Evolutionary conservation across 176 grass and related monocot genomes (phyloP).

Genomic region (Cocos nucifera): DNA sequence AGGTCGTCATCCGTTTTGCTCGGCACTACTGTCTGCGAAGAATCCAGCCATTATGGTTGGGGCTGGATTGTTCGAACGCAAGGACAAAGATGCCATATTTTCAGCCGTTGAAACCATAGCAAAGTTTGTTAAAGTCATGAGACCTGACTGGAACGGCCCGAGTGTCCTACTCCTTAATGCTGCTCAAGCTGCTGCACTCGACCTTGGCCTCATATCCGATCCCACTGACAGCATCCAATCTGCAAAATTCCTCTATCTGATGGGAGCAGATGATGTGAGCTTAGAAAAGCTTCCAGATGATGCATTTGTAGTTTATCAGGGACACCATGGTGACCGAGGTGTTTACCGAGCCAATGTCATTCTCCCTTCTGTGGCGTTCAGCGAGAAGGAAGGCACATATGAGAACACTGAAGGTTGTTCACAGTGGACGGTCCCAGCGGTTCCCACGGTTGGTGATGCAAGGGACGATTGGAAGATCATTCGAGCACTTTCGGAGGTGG

Average conservation of each 20-base stretch:
- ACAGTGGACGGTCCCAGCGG: conserved; percentile 90
- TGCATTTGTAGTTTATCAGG: conserved; percentile 93
- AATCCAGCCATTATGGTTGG: conserved; percentile 87
- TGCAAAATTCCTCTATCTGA: conserved; percentile 87
- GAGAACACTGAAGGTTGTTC: conserved; percentile 93
- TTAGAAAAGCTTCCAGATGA: conserved; percentile 84
- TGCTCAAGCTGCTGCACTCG: conserved; percentile 87
- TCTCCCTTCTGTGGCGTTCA: conserved; percentile 84
- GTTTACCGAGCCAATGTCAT: conserved; percentile 88
- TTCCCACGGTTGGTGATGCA: conserved; percentile 87
- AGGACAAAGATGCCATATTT: conserved; percentile 72
- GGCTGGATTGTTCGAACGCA: conserved; percentile 67
- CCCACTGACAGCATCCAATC: conserved; percentile 53
- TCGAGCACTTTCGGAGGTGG: conserved; percentile 72
- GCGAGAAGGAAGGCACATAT: conserved; percentile 95
- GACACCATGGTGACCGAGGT: conserved; percentile 86
- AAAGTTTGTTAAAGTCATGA: conserved; percentile 61
- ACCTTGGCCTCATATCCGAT: conserved; percentile 74
- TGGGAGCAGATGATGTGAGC: conserved; percentile 87
- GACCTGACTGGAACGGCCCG: conserved; percentile 82
- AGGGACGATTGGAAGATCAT: conserved; percentile 99
- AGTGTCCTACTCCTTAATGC: conserved; percentile 85
- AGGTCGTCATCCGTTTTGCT: conserved; percentile 72
- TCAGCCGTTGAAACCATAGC: conserved; percentile 57
- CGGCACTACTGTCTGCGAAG: conserved; percentile 60